These are phyloP conservation scores for Biscogniauxia sp. DNA, from an alignment of 2,329 filamentous ascomycete genomes.

Conservation along the genomic window DNA sequence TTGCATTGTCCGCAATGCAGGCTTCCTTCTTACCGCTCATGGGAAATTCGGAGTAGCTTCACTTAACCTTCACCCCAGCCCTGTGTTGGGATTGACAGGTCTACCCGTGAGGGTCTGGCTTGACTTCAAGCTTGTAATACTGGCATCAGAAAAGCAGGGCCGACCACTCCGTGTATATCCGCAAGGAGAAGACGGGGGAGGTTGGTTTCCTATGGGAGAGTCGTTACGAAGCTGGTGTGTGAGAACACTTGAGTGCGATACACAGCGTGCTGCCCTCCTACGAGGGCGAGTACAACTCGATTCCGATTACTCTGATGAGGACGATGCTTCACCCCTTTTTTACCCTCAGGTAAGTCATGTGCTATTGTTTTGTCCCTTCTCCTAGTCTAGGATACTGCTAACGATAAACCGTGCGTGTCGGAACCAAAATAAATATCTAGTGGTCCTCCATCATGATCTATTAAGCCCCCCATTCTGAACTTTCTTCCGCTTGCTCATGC, in stretches of 20 bases:
- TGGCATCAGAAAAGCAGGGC: constrained; percentile 90
- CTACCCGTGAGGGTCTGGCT: constrained; percentile 87
- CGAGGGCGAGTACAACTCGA: constrained; percentile 68
- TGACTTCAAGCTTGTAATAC: constrained; percentile 74
- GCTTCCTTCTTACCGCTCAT: constrained; percentile 60
- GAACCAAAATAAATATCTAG: background rate
- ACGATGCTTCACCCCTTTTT: constrained; percentile 63
- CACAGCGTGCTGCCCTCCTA: constrained; percentile 65
- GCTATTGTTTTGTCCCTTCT: constrained; percentile 5
- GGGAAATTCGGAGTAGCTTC: constrained; percentile 99
- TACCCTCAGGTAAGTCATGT: constrained; percentile 31
- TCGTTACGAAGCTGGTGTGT: constrained; percentile 91
- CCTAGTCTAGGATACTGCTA: constrained; percentile 31
- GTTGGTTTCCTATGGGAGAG: constrained; percentile 74
- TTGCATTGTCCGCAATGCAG: constrained; percentile 18
- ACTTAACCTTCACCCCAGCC: constrained; percentile 47
- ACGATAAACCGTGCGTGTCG: constrained; percentile 15
- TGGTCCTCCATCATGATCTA: background rate
- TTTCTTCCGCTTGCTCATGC: background rate
- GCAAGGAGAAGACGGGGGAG: constrained; percentile 35
- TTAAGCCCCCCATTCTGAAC: background rate
- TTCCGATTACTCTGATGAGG: constrained; percentile 89
- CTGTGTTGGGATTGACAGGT: constrained; percentile 43
- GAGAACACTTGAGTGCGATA: constrained; percentile 92
- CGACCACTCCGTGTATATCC: constrained; percentile 33